Conservation (phyloP, 2,329 filamentous ascomycete species). For the Berkeleyomyces rouxiae region DNA sequence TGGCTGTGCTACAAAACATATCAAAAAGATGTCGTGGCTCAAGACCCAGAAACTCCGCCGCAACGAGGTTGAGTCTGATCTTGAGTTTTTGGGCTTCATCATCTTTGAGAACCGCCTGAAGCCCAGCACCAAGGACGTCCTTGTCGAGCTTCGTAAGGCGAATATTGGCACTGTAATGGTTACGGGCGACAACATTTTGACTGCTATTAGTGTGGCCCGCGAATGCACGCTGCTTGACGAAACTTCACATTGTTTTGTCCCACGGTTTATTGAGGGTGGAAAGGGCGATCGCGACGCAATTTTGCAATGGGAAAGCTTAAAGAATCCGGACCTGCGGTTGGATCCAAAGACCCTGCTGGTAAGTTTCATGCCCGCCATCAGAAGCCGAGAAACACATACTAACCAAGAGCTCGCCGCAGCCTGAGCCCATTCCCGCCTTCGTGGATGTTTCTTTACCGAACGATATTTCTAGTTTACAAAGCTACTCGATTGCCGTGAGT, state of each 20-base stretch:
- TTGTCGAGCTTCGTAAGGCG: conserved; percentile 66
- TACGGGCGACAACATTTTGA: conserved; percentile 93
- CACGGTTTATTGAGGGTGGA: conserved; percentile 61
- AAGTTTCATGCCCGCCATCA: conserved; percentile 16
- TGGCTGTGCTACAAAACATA: conserved; percentile 77
- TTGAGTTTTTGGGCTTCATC: conserved; percentile 90
- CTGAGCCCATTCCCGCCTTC: conserved; percentile 51
- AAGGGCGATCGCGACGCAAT: conserved; percentile 32
- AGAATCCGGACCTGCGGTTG: conserved; percentile 51
- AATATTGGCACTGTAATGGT: conserved; percentile 90
- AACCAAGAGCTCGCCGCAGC: conserved; percentile 28
- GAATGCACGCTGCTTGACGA: conserved; percentile 73
- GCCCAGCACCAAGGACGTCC: conserved; percentile 61
- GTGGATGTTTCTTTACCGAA: conserved; percentile 73
- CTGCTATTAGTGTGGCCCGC: conserved; percentile 84
- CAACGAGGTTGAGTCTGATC: conserved; percentile 61
- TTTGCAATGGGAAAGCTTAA: conserved; percentile 86
- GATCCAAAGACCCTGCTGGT: conserved; percentile 63
- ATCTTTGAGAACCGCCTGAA: conserved; percentile 99
- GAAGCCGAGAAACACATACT: background rate
- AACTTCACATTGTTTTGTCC: conserved; percentile 79
- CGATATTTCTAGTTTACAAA: conserved; percentile 61
- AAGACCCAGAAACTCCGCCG: conserved; percentile 90
- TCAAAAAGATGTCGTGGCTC: conserved; percentile 79
- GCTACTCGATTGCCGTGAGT: conserved; percentile 77